A percentile compares a stretch with the other conserved stretches of the same genome.
Evolutionary conservation across 352 stramenopile genomes (phyloP).

Genomic region (Aphanomyces stellatus): DNA sequence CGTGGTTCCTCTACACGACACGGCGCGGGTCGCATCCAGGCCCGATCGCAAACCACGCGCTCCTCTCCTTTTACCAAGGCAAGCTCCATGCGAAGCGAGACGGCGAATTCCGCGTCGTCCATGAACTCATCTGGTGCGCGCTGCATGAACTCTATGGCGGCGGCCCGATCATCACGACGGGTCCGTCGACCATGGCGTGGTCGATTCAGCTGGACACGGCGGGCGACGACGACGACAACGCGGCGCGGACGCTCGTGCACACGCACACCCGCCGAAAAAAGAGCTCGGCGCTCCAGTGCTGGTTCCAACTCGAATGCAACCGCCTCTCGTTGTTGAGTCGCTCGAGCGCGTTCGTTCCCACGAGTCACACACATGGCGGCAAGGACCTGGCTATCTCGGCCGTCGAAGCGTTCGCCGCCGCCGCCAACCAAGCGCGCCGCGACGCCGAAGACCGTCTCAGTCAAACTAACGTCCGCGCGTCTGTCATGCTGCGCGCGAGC

Average conservation of each 20-base stretch:
- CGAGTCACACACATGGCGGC: neutral
- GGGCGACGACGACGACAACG: neutral
- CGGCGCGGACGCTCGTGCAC: neutral
- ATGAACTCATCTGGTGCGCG: conserved; percentile 4
- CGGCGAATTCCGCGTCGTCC: neutral
- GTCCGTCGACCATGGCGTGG: conserved; percentile 2
- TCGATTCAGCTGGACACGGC: conserved; percentile 17
- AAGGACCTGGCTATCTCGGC: neutral
- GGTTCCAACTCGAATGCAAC: conserved; percentile 16
- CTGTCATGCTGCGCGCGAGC: no score
- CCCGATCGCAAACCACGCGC: conserved; percentile 15
- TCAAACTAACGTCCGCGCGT: neutral
- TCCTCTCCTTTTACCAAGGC: conserved; percentile 16
- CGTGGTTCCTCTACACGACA: conserved; percentile 2
- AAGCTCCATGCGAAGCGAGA: conserved; percentile 3
- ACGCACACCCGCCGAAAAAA: neutral
- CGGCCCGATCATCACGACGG: conserved; percentile 11
- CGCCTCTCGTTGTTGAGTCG: neutral
- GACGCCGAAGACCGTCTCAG: neutral
- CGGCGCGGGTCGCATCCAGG: neutral
- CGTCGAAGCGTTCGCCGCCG: neutral
- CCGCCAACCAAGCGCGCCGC: neutral
- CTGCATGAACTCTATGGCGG: conserved; percentile 11
- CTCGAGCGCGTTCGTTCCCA: neutral
- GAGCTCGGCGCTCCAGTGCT: neutral